phyloP scores from a whole-genome alignment of 169 alveolate species.

The Eimeria tenella region DNA sequence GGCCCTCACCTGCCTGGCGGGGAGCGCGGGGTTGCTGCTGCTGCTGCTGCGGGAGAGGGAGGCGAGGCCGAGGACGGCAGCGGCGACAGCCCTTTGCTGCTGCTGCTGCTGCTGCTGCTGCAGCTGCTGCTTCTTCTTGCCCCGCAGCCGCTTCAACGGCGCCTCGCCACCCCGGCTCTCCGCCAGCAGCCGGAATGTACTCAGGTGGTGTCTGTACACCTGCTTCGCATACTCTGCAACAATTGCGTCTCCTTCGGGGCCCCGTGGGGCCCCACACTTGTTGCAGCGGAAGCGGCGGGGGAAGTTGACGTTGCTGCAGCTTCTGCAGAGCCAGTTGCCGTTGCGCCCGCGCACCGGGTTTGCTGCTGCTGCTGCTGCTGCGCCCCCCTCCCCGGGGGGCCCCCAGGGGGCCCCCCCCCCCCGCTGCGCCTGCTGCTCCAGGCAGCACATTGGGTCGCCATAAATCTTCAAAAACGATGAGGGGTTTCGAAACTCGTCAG shows the following conservation, averaged over 20 bases:
- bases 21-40: constrained; percentile 2
- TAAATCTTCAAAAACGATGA: constrained; percentile 85
- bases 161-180: constrained; percentile 61
- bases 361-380: constrained; percentile 58
- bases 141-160: constrained; percentile 66
- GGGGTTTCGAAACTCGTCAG: constrained; percentile 84
- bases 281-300: constrained; percentile 88
- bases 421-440: constrained; percentile 48
- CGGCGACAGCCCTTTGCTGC: background rate
- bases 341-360: constrained; percentile 82
- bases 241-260: constrained; percentile 84
- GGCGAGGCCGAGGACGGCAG: background rate
- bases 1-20: background rate
- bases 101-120: constrained; percentile 61
- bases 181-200: constrained; percentile 77
- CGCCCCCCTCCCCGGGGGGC: constrained; percentile 24
- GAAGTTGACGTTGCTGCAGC: constrained; percentile 85
- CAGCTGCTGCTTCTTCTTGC: constrained; percentile 34
- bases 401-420: background rate
- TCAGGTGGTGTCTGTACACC: constrained; percentile 84
- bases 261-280: constrained; percentile 84
- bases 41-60: constrained; percentile 23
- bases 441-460: constrained; percentile 88
- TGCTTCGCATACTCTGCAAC: constrained; percentile 86
- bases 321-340: constrained; percentile 87